A percentile compares a stretch with the other conserved stretches of the same genome.
phyloP scores from a whole-genome alignment of 306 rosid species.

The Gynostemma pentaphyllum region DNA sequence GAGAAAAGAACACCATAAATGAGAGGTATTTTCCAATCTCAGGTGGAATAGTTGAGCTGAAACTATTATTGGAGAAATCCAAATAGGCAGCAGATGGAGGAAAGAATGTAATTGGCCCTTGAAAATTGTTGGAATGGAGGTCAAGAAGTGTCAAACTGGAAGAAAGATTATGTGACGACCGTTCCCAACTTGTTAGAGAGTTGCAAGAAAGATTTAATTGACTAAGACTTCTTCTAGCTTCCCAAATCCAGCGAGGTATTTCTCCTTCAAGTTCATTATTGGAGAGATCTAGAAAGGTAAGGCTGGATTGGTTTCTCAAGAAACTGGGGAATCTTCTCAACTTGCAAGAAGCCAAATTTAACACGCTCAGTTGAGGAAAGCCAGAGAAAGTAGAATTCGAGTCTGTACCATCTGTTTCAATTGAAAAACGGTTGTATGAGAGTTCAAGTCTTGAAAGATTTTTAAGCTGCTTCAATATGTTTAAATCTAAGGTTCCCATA shows the following conservation, averaged over 20 bases:
- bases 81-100: too few species aligned
- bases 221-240: rapidly evolving
- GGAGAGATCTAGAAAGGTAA: conserved; percentile 28
- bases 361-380: not conserved
- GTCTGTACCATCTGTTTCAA: not conserved
- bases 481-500: conserved; percentile 16
- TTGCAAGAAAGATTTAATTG: conserved; percentile 8
- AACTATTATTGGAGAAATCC: too few species aligned
- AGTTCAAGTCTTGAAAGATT: conserved; percentile 29
- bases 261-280: conserved; percentile 22
- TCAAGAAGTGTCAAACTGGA: not conserved
- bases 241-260: conserved; percentile 47
- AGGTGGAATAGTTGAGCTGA: conserved; percentile 17
- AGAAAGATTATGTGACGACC: not conserved
- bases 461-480: not conserved
- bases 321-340: conserved; percentile 19
- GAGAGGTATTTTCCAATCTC: not conserved
- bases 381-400: not conserved
- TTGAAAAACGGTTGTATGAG: conserved; percentile 19
- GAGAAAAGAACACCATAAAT: not conserved
- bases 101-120: too few species aligned
- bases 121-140: too few species aligned
- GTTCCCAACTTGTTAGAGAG: not conserved
- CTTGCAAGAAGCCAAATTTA: conserved; percentile 26
- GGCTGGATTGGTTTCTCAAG: conserved; percentile 17